Base-by-base conservation (phyloP, 495 filamentous ascomycete species). In the Aspergillus asperescens region DNA sequence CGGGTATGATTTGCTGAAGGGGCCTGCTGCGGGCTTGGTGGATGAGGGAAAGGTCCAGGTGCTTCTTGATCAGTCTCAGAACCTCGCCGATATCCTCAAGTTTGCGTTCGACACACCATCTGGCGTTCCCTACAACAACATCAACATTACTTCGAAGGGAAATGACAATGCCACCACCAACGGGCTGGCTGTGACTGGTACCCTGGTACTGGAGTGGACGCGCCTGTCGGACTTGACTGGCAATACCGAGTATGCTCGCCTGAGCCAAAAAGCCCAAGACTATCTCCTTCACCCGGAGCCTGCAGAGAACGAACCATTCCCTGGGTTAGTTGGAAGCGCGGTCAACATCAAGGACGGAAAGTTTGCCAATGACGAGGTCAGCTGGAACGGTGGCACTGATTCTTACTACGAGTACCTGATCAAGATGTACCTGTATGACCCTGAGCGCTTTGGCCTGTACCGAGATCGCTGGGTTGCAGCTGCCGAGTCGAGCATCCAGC, bases 391-490 rank as follows among this genome's bases (percentile, higher is more conserved):
- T 41, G 86, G 88, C 8, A 80, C 78, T 38, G 90, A 96, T 67
- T 87, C 81, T 20, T 93, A 84, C 71, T 95, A 95, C 67, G 90
- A 96, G 71, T 96, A 96, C 57, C 78, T 95, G 20, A 85, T 96
- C 65, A 96, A 96, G 76, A 92, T 93, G 88, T 94, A 84, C 59
- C 68, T 94, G 55, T 95, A 95, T 62, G 85, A 90, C 62, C 76
- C 84, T 9, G 48, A 66, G 28, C 79, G 82, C 7, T 94, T 86
- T 56, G 68, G 48, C 8, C 27, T 62, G 1, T 89, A 90, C 69
- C 77, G 73, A 51, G 83, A 89, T 56, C 79, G 84, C 50, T 96
- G 90, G 90, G 73, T 88, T 19, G 62, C 72, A 3, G 90, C 90
- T 5, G 88, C 84, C 18, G 84, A 94, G 53, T 90, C 86, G 2